A percentile compares a stretch with the other conserved stretches of the same genome.
Conservation (phyloP, 1,139 yeast species). For the Geotrichum reessii region DNA sequence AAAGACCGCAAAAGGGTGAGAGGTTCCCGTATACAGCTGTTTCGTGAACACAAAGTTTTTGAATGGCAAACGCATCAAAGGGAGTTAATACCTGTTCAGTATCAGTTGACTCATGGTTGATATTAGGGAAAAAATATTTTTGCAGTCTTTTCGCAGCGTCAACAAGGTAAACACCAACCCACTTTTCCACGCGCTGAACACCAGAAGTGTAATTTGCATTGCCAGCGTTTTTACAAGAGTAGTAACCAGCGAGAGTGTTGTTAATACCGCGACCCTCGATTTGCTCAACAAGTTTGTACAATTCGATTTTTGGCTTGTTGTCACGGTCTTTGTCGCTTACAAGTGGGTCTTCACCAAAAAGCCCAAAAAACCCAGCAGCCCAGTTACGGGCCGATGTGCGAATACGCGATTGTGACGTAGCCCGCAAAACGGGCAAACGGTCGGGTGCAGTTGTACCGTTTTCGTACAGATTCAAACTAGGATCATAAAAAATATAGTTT, state of each 20-base stretch:
- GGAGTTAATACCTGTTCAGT: conserved; percentile 26
- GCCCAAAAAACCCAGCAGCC: conserved; percentile 44
- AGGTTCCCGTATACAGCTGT: conserved; percentile 43
- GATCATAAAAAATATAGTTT: conserved; percentile 25
- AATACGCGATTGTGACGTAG: conserved; percentile 41
- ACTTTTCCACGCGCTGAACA: conserved; percentile 26
- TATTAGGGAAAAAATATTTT: conserved; percentile 41
- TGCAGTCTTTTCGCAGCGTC: conserved; percentile 42
- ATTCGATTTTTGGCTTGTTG: conserved; percentile 13
- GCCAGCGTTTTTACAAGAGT: conserved; percentile 38
- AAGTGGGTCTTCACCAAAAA: conserved; percentile 32
- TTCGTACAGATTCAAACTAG: conserved; percentile 30
- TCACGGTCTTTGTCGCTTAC: conserved; percentile 1
- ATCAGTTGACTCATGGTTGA: conserved; percentile 25
- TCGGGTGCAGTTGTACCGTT: conserved; percentile 34
- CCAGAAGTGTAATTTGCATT: conserved; percentile 26
- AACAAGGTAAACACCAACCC: conserved; percentile 38
- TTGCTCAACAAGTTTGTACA: conserved; percentile 34
- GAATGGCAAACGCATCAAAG: conserved; percentile 39
- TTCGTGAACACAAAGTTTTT: conserved; percentile 47
- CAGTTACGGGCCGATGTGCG: conserved; percentile 40
- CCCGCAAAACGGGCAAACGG: conserved; percentile 34
- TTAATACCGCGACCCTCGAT: conserved; percentile 37
- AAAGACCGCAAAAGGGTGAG: conserved; percentile 45
- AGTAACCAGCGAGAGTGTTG: conserved; percentile 41